Conservation (phyloP, 352 stramenopile species). For the Pythium aristosporum region DNA sequence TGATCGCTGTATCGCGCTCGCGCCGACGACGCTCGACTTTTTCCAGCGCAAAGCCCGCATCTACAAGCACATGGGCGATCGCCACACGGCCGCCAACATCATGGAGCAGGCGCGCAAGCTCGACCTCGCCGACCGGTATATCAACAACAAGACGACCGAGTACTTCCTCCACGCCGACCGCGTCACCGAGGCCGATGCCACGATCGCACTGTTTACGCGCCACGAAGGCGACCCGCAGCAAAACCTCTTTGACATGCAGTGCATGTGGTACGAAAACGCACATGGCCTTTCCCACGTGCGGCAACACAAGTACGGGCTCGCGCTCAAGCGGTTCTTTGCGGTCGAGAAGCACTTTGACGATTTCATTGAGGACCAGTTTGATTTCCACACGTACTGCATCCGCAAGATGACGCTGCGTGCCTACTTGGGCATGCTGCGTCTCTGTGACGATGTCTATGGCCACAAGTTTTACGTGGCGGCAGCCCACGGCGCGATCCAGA, state of each 20-base stretch:
- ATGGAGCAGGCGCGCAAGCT: conserved; percentile 93
- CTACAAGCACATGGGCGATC: conserved; percentile 92
- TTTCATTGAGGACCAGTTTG: conserved; percentile 98
- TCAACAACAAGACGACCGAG: conserved; percentile 99
- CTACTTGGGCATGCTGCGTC: conserved; percentile 94
- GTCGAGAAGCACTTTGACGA: conserved; percentile 98
- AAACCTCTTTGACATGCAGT: conserved; percentile 99
- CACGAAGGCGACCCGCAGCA: conserved; percentile 96
- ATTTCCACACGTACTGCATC: conserved; percentile 99
- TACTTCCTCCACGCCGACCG: conserved; percentile 94
- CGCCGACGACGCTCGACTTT: conserved; percentile 91
- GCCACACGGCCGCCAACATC: conserved; percentile 88
- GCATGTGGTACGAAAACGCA: conserved; percentile 98
- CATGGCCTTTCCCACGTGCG: conserved; percentile 59
- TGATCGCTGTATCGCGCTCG: conserved; percentile 93
- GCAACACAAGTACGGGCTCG: conserved; percentile 71
- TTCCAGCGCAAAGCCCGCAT: conserved; percentile 93
- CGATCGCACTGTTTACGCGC: conserved; percentile 96
- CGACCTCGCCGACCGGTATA: conserved; percentile 97
- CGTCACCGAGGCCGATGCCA: conserved; percentile 91
- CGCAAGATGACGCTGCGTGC: conserved; percentile 97
- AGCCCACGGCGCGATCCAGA: conserved; percentile 84
- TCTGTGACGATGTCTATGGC: conserved; percentile 92
- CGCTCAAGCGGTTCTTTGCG: conserved; percentile 94
- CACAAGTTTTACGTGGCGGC: conserved; percentile 89